Base-by-base conservation (phyloP, 129 eudicot genomes). In the Flaveria bidentis region DNA sequence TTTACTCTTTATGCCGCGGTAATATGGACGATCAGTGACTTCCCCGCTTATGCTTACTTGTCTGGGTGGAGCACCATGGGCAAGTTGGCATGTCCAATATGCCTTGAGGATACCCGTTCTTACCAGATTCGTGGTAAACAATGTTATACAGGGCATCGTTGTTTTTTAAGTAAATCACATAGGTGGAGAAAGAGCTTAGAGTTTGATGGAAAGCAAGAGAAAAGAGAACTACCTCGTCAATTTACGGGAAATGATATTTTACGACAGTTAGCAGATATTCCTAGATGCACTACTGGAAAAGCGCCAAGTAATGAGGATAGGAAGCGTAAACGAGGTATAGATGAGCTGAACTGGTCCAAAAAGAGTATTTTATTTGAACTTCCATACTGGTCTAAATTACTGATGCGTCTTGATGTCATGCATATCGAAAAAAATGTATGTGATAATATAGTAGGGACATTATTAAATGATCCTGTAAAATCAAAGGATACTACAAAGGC, bases 1-100 rank as follows among this genome's bases (percentile, higher is more conserved):
- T 20, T 20, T 20, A 20, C 22, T 20, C 22, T 20, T 26, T 26
- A 26, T 26, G 30, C 30, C 30, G 30, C 3, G 3, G 30, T 2
- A 26, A 25, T 26, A 26, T 26, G 33, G 33, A 67, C 36, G 25
- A 67, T 67, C 20, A 67, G 11, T 67, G 72, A 67, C 36, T 67
- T 67, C 72, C 72, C 72, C 9, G 53, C 72, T n/a, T 67, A 67
- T 67, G 72, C 53, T 67, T 67, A 67, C 72, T 17, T 67, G 53
- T 65, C 49, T 17, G 51, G 71, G 25, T 41, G 71, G 52, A 66
- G 71, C 16, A 66, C 51, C 41, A 41, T 67, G 72, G 72, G 72
- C 25, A 67, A 67, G 10, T 42, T 67, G 50, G 71, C 51, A 41
- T 66, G 71, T n/a, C 71, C 71, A 66, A 10, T 66, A 66, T 66